Percentiles rank a stretch among this genome's conserved stretches.
phyloP scores from a whole-genome alignment of 1,284 basidiomycete genomes.

The Boletellus dicymbophilus region DNA sequence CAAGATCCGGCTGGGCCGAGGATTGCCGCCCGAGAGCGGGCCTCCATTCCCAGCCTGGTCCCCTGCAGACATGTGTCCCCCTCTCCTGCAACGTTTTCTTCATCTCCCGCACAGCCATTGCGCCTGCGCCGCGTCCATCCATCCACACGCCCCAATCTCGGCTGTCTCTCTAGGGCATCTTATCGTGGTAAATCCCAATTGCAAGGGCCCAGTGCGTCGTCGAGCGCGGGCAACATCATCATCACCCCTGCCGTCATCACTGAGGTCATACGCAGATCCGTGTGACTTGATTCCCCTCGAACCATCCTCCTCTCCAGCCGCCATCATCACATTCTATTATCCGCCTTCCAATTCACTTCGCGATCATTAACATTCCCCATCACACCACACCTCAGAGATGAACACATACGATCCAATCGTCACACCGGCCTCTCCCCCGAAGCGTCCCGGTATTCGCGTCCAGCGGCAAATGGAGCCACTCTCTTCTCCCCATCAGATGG shows the following conservation, averaged over 20 bases:
- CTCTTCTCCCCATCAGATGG: slow-evolving; percentile 22
- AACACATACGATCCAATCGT: not conserved
- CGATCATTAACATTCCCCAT: slow-evolving; percentile 23
- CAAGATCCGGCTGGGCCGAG: slow-evolving; percentile 33
- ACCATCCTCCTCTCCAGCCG: too few relatives aligned
- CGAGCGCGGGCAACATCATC: not conserved
- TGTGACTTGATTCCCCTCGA: slow-evolving; percentile 21
- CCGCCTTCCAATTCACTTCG: slow-evolving; percentile 25
- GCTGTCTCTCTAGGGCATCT: not conserved
- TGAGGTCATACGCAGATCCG: slow-evolving; percentile 36
- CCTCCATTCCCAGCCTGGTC: slow-evolving; percentile 21
- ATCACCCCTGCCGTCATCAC: slow-evolving; percentile 26
- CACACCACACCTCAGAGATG: slow-evolving; percentile 2
- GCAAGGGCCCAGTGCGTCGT: not conserved
- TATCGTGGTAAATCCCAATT: not conserved
- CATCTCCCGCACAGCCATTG: too few relatives aligned
- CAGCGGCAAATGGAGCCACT: slow-evolving; percentile 12
- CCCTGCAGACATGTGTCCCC: not conserved
- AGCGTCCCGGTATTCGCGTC: not conserved
- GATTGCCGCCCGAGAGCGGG: slow-evolving; percentile 14
- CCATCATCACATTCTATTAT: slow-evolving; percentile 1
- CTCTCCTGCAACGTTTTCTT: slow-evolving; percentile 34
- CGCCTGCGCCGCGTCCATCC: slow-evolving; percentile 17
- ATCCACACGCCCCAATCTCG: slow-evolving; percentile 15
- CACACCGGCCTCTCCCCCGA: not conserved